A percentile compares a stretch with the other conserved stretches of the same genome.
phyloP scores from a whole-genome alignment of 176 grass and related monocot species.

The Triticum turgidum region DNA sequence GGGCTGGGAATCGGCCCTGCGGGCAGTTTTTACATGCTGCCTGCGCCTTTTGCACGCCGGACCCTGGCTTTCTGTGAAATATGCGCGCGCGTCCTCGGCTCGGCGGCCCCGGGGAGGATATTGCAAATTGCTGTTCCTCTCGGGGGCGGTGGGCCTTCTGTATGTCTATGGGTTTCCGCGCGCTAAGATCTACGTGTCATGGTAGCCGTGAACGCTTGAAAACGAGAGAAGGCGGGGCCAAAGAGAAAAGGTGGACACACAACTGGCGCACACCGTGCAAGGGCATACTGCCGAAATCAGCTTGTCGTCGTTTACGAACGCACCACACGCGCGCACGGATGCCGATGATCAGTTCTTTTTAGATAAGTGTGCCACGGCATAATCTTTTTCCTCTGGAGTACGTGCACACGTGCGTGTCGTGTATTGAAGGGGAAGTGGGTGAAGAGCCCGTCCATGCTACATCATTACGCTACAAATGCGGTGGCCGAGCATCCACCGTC shows the following conservation, averaged over 20 bases:
- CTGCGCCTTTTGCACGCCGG: background rate
- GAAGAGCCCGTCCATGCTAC: background rate
- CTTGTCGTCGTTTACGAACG: background rate
- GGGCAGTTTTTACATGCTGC: slow-evolving; percentile 27
- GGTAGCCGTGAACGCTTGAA: background rate
- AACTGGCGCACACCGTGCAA: background rate
- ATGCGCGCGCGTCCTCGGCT: accelerated
- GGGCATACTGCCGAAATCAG: background rate
- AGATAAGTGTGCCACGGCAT: background rate
- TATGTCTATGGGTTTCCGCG: background rate
- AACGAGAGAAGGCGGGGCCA: background rate
- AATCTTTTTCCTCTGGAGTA: background rate
- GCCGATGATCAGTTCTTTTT: background rate
- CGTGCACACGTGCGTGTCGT: background rate
- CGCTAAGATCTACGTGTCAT: background rate
- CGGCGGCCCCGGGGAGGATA: background rate
- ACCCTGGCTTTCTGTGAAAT: background rate
- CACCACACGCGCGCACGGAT: too few relatives aligned
- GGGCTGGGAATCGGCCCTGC: slow-evolving; percentile 34
- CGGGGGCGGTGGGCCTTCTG: background rate
- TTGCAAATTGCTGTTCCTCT: background rate
- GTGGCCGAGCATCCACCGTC: background rate
- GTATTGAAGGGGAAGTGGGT: background rate
- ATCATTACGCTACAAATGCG: background rate
- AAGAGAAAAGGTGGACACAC: background rate